Evolutionary conservation across 805 yeast species (phyloP).

Genomic region (Grigorovia humatica): DNA sequence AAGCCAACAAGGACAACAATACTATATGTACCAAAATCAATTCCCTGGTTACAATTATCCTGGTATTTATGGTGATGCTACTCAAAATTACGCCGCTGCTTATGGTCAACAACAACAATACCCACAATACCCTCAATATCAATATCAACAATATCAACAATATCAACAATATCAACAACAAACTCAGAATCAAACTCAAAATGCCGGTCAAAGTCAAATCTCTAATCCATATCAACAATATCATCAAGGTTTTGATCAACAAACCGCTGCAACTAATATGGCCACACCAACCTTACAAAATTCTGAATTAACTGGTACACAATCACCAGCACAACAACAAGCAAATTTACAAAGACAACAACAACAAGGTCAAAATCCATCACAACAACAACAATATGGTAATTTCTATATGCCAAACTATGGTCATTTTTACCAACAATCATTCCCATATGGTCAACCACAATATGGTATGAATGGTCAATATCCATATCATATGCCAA

Average conservation of each 20-base stretch:
- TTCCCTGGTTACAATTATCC: constrained; percentile 31
- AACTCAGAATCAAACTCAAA: neutral
- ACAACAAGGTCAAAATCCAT: constrained; percentile 12
- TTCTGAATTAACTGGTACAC: constrained; percentile 11
- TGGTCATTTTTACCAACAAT: constrained; percentile 28
- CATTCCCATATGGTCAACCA: constrained; percentile 30
- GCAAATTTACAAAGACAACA: constrained; percentile 11
- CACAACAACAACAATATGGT: constrained; percentile 25
- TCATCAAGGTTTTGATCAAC: constrained; percentile 1
- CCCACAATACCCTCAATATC: constrained; percentile 24
- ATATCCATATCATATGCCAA: constrained; percentile 3
- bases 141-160: constrained; percentile 21
- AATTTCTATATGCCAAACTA: constrained; percentile 29
- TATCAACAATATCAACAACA: constrained; percentile 4
- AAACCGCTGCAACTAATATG: constrained; percentile 12
- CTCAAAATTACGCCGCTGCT: constrained; percentile 20
- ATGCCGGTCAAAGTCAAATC: neutral
- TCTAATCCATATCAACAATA: constrained; percentile 1
- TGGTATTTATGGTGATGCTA: constrained; percentile 28
- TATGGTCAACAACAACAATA: constrained; percentile 26
- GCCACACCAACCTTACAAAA: constrained; percentile 17
- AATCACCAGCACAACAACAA: constrained; percentile 18
- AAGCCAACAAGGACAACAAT: constrained; percentile 26
- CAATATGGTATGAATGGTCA: constrained; percentile 22
- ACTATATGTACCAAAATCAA: constrained; percentile 30